These are phyloP conservation scores for Penicillium silybi DNA, from an alignment of 495 filamentous ascomycete genomes.

Conservation along the genomic window DNA sequence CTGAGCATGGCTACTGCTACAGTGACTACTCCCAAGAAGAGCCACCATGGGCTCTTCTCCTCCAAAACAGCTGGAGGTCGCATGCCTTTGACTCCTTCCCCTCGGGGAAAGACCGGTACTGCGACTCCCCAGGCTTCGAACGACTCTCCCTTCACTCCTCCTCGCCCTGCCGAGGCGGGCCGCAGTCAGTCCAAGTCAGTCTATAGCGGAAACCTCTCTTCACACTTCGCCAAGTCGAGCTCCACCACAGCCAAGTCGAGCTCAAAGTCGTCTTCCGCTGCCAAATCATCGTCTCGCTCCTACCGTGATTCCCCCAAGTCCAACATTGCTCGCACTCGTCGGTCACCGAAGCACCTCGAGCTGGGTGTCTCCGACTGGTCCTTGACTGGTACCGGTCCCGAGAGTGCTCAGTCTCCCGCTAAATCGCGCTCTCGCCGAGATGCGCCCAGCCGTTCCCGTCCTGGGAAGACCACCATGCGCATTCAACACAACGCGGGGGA, in stretches of 20 bases:
- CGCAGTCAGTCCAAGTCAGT: constrained; percentile 59
- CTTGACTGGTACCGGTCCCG: constrained; percentile 73
- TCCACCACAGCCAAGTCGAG: too few species aligned
- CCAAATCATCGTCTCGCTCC: constrained; percentile 18
- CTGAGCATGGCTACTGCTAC: constrained; percentile 76
- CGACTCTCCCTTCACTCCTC: constrained; percentile 67
- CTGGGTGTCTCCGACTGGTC: constrained; percentile 91
- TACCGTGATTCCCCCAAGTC: constrained; percentile 85
- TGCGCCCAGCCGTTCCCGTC: constrained; percentile 56
- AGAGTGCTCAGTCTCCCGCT: constrained; percentile 64
- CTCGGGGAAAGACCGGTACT: constrained; percentile 52
- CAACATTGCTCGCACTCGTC: constrained; percentile 73
- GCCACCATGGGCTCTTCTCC: constrained; percentile 88
- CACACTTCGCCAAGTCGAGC: constrained; percentile 62
- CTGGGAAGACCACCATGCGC: constrained; percentile 65
- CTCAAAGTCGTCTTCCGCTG: constrained; percentile 1
- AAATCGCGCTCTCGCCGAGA: constrained; percentile 61
- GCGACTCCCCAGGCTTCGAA: constrained; percentile 47
- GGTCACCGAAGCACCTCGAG: constrained; percentile 79
- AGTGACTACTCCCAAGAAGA: constrained; percentile 89
- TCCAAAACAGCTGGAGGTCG: constrained; percentile 89
- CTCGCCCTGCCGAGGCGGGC: constrained; percentile 54
- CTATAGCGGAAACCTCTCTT: constrained; percentile 67
- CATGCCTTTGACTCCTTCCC: constrained; percentile 91
- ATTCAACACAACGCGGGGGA: constrained; percentile 77